Conservation (phyloP, 2,329 filamentous ascomycete genomes). For the Fusarium verrucosum region DNA sequence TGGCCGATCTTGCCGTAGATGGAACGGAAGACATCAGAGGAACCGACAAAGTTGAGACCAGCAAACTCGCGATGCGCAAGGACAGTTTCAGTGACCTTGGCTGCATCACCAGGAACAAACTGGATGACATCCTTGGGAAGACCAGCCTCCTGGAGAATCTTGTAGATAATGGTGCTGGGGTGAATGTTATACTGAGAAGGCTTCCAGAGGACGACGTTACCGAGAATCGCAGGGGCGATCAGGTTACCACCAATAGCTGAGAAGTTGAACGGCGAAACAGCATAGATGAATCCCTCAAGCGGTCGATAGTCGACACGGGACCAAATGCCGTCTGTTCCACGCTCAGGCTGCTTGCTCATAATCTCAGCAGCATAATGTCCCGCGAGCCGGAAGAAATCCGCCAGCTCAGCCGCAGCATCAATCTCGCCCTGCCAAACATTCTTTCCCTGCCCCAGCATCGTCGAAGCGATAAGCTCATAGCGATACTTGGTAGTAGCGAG, state of each 20-base stretch:
- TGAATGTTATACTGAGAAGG: constrained; percentile 86
- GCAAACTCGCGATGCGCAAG: constrained; percentile 82
- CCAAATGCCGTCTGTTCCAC: constrained; percentile 46
- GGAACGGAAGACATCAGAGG: constrained; percentile 87
- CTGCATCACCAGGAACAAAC: constrained; percentile 88
- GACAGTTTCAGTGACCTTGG: constrained; percentile 80
- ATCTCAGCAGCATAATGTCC: constrained; percentile 80
- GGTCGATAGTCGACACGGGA: constrained; percentile 86
- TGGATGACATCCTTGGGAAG: constrained; percentile 90
- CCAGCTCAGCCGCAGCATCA: constrained; percentile 89
- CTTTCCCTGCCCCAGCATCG: constrained; percentile 96
- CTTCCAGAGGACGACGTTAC: constrained; percentile 97
- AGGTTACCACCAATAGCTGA: constrained; percentile 92
- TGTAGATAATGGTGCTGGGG: constrained; percentile 87
- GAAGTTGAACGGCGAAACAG: constrained; percentile 95
- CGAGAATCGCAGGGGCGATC: constrained; percentile 83
- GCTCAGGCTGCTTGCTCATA: constrained; percentile 49
- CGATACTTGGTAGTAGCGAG: constrained; percentile 90
- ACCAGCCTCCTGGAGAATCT: constrained; percentile 90
- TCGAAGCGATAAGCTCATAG: constrained; percentile 94
- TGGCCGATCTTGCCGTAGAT: constrained; percentile 86
- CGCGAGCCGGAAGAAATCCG: constrained; percentile 92
- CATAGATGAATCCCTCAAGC: constrained; percentile 96
- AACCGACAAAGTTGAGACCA: constrained; percentile 94
- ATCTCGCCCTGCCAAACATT: constrained; percentile 99